Evolutionary conservation across 1,284 basidiomycete species (phyloP).

Genomic region (Cutaneotrichosporon arboriforme): DNA sequence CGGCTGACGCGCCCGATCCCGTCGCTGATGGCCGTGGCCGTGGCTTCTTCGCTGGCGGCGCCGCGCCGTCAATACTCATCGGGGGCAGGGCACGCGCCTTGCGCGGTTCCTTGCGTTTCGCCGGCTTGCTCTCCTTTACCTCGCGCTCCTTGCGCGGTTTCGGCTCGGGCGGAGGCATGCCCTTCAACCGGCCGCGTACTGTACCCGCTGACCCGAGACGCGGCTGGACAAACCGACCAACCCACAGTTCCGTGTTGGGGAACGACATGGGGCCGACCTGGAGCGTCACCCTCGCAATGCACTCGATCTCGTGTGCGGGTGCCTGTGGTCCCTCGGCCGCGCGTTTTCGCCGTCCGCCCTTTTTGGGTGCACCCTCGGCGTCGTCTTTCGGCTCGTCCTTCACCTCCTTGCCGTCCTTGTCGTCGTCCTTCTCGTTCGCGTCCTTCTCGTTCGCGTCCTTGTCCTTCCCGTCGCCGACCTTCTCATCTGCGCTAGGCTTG

Average conservation of each 20-base stretch:
- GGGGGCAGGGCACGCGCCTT: constrained; percentile 1
- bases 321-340: constrained; percentile 17
- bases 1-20: too few species aligned
- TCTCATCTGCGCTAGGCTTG: neutral
- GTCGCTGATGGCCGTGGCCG: neutral
- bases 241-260: constrained; percentile 41
- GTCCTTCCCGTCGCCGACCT: constrained; percentile 3
- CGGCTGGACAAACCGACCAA: constrained; percentile 41
- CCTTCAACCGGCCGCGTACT: constrained; percentile 10
- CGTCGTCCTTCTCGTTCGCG: neutral
- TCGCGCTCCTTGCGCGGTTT: constrained; percentile 4
- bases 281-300: constrained; percentile 37
- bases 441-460: neutral
- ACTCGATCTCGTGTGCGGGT: constrained; percentile 44
- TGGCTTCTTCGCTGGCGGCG: neutral
- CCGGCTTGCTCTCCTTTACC: neutral
- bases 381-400: neutral
- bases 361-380: constrained; percentile 5
- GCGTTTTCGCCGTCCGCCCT: constrained; percentile 4
- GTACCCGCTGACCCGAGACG: constrained; percentile 9
- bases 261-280: constrained; percentile 39
- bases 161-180: constrained; percentile 5
- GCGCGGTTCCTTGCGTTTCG: constrained; percentile 6
- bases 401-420: neutral
- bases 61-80: neutral